Evolutionary conservation across 805 yeast genomes (phyloP), one percentile per base, ranked within the genome.

Genomic region (Yarrowia keelungensis): DNA sequence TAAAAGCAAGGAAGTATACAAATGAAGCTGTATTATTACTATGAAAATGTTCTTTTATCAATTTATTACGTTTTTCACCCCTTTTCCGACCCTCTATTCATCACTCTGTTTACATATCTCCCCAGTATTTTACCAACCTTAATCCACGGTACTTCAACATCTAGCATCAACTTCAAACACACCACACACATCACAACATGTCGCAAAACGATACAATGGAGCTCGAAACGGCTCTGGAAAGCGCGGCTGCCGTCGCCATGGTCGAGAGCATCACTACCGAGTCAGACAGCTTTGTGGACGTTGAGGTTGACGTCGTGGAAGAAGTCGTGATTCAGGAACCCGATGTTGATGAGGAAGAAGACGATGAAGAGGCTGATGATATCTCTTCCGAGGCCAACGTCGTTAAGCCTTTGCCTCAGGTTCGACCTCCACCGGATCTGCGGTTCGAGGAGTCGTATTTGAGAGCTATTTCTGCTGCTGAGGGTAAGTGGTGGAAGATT

Each of bases 361-460:
- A 45, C 8, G 42, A 35, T 8, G 65, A 43, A 4, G 64, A 45
- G n/a, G 41, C 26, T 5, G 36, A 50, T 14, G 14, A 16, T 9
- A 36, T 35, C 7, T 35, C 41, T n/a, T 38, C 32, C 3, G 59
- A 53, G 45, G 32, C 35, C 0, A 2, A 19, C 1, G 53, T 53
- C 12, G 35, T 59, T 32, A 59, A 45, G 9, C 51, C 65, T 26
- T 32, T 38, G 15, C 41, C 67, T 12, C 26, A 15, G n/a, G 38
- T 35, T 3, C 45, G 39, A 9, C 67, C 67, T 3, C 56, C 46
- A 1, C 76, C 76, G 16, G 79, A 78, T 65, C 71, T 77, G 59
- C 73, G 80, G 42, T 71, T 74, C 36, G 79, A 78, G 65, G 69
- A 71, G 65, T 69, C 78, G 35, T 77, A 78, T 67, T 42, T 71